Base-by-base conservation (phyloP, 495 filamentous ascomycete genomes). In the Annulohypoxylon bovei region DNA sequence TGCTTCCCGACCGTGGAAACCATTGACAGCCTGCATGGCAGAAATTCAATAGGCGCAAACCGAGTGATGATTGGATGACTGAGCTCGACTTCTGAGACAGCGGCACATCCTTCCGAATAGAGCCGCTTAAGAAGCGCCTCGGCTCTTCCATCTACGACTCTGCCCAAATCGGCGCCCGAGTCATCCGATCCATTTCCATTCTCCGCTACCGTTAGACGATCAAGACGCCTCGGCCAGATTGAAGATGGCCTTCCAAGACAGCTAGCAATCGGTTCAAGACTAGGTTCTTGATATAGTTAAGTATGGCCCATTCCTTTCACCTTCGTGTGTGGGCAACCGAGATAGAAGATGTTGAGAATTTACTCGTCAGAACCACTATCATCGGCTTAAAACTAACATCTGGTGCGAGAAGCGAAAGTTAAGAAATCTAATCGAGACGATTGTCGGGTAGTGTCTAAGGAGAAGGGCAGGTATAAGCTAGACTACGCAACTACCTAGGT, bases 101-200 rank as follows among this genome's bases (percentile, higher is more conserved):
- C 66, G 70, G 70, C 37, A 66, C 62, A 68, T 72, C 65, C 64
- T 68, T 60, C 65, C 59, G 64, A 52, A 32, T 52, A 71, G 57
- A 60, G 53, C 52, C 69, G 69, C 69, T 67, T 42, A 23, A 64
- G 54, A 72, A 55, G 59, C 69, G 69, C 64, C 69, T 60, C 58
- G 35, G n/a, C n/a, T n/a, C n/a, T n/a, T 62, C 42, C 46, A 32
- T 27, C 16, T 52, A 54, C 32, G 32, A 53, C 54, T 50, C 32
- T 58, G 52, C 14, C 28, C 16, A 64, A 35, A 35, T 54, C 23
- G 25, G 52, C 16, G 11, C 20, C 28, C 39, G 40, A 28, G 23
- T 7, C n/a, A 20, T 42, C 39, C 39, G 39, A 42, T 42, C 4
- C 6, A n/a, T 12, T 42, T 42, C n/a, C 39, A 4, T 42, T 42